phyloP scores from a whole-genome alignment of 345 rosid species.

The Murraya koenigii region DNA sequence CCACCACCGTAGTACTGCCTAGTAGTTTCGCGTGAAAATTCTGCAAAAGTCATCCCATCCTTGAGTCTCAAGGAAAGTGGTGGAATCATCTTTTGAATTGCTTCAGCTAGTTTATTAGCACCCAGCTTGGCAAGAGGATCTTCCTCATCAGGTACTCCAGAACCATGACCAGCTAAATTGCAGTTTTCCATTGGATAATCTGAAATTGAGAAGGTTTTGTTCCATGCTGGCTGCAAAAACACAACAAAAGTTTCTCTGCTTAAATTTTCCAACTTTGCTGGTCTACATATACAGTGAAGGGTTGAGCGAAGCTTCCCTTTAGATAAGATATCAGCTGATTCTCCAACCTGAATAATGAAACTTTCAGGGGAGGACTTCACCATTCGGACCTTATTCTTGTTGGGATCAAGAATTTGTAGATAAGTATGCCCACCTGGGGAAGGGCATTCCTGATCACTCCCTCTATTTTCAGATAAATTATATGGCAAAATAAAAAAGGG shows the following conservation, averaged over 20 bases:
- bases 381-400: constrained; percentile 44
- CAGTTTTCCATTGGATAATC: constrained; percentile 34
- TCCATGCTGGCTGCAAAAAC: constrained; percentile 87
- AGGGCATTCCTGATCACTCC: constrained; percentile 34
- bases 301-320: constrained; percentile 70
- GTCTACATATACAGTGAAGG: constrained; percentile 77
- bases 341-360: constrained; percentile 84
- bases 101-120: constrained; percentile 22
- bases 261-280: constrained; percentile 42
- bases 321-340: constrained; percentile 77
- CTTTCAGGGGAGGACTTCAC: constrained; percentile 75
- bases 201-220: constrained; percentile 53
- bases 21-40: constrained; percentile 79
- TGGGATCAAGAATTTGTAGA: constrained; percentile 62
- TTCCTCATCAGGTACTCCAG: constrained; percentile 19
- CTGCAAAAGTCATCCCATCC: constrained; percentile 91
- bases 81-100: constrained; percentile 54
- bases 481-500: constrained; percentile 60
- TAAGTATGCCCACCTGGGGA: constrained; percentile 45
- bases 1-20: constrained; percentile 81
- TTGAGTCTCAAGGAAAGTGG: constrained; percentile 66
- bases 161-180: constrained; percentile 13
- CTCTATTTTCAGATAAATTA: constrained; percentile 17
- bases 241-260: constrained; percentile 83
- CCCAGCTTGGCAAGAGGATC: constrained; percentile 21